Base-by-base conservation (phyloP, 106 monocot genomes). In the Apostasia shenzhenica region DNA sequence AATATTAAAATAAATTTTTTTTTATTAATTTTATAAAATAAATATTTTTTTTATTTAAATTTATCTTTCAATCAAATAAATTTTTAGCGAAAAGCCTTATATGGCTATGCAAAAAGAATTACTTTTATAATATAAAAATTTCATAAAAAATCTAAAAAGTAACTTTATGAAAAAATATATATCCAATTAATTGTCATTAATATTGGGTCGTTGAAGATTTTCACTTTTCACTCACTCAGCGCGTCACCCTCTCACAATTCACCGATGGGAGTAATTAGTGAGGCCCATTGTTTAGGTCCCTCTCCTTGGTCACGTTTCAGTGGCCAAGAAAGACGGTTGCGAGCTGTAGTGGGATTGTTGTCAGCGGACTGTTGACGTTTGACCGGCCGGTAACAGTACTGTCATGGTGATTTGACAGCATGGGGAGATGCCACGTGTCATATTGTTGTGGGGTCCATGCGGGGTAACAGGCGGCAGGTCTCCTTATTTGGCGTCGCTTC, bases 391-490 rank as follows among this genome's bases (percentile, higher is more conserved):
- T 1, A 8, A 4, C 0, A n/a, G 45, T 45, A 26, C 26, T 26
- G 26, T 26, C 26, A 26, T 43, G 45, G 3, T 44, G 54, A 10
- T 43, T 55, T 14, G 42, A n/a, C 13, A 10, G 14, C 26, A 14
- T 3, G 61, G 12, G 68, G 45, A 45, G 5, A 1, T 49, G 73
- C 66, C 75, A 82, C 79, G 79, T 86, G 79, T 59, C 73, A 49
- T 46, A 72, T 70, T 75, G 63, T 26, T 26, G 53, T 49, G 73
- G 68, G 53, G 37, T 38, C 3, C 13, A 4, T 79, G 83, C 73
- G 55, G 81, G 81, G 73, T 66, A 79, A 72, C 54, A 45, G 79
- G 81, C 81, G 78, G 79, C 81, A 79, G 70, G 81, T 76, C 79
- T 74, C 85, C 85, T 75, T 45, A 63, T 75, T 70, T 14, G 78